Percentiles rank a stretch among this genome's conserved stretches.
Conservation (phyloP, 805 yeast genomes). For the Wickerhamia fluorescens region DNA sequence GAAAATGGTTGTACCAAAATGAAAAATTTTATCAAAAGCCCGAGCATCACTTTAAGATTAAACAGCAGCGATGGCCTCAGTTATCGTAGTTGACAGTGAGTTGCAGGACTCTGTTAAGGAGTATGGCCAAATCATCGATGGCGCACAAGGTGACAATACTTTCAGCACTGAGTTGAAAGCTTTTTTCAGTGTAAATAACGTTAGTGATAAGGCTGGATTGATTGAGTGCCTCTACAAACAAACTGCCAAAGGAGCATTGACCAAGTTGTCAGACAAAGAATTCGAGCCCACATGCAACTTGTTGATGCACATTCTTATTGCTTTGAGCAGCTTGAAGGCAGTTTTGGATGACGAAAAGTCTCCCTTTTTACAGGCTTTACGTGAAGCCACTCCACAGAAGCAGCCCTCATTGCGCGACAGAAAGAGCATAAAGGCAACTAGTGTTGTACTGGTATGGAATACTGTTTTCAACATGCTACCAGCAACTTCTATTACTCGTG, state of each 20-base stretch:
- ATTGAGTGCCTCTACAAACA: constrained; percentile 19
- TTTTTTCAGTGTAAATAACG: constrained; percentile 15
- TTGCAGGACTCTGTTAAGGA: constrained; percentile 34
- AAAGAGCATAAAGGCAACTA: constrained; percentile 34
- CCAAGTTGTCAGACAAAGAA: constrained; percentile 34
- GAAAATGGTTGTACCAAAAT: too few species aligned
- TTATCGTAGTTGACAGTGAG: constrained; percentile 37
- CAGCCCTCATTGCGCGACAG: constrained; percentile 38
- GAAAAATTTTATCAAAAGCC: too few species aligned
- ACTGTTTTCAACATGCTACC: constrained; percentile 37
- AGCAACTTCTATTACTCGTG: constrained; percentile 23
- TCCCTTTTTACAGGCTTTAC: constrained; percentile 20
- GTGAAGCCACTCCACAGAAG: constrained; percentile 26
- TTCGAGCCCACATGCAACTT: constrained; percentile 41
- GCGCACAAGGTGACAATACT: constrained; percentile 18
- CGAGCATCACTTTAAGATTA: too few species aligned
- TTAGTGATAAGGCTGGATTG: constrained; percentile 23
- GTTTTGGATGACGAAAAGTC: constrained; percentile 20
- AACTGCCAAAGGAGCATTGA: constrained; percentile 24
- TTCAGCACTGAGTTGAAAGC: constrained; percentile 21
- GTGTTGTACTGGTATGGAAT: constrained; percentile 34
- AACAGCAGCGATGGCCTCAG: constrained; percentile 27
- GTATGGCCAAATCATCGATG: constrained; percentile 32
- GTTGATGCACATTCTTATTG: constrained; percentile 25
- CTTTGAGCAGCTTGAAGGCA: constrained; percentile 8